Base-by-base conservation (phyloP, 208 protist genomes). In the Leishmania major region DNA sequence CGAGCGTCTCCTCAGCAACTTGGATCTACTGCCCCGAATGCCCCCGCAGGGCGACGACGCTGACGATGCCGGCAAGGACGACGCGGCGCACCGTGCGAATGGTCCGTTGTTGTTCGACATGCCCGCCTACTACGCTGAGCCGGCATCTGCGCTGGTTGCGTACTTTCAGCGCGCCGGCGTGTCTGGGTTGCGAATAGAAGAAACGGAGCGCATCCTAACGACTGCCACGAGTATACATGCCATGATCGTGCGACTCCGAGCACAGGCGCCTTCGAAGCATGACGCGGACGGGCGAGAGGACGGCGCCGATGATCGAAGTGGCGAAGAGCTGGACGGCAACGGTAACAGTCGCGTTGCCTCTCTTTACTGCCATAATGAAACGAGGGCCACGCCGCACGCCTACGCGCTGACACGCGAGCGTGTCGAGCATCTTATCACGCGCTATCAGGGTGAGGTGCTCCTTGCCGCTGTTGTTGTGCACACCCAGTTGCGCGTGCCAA, bases 361-460 rank as follows among this genome's bases (percentile, higher is more conserved):
- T 60, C 17, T 28, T 49, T 4, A 55, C 31, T 1, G 28, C 22
- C 47, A 40, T 28, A 59, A 75, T 75, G n/a, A 64, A 47, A 49
- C 10, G 43, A 45, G 72, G 6, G 57, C 59, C 37, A 28, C 45
- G 0, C 1, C 84, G 53, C 74, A 74, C 35, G 55, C 76, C 8
- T 81, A 84, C 77, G 57, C 43, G 62, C 79, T 93, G 2, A 85
- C 90, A 31, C 77, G 75, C 10, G 78, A 82, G 17, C 87, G 89
- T 31, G 93, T 93, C 25, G 57, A 83, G 10, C 75, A 83, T 60
- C 77, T 95, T 28, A 60, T 91, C 64, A 51, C 79, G n/a, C 91
- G 94, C 35, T 97, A 96, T 53, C 64, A 84, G 7, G 88, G 85
- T 10, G 92, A 97, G 77, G 92, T 96, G 60, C 88, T 97, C 19